Percentiles rank a stretch among this genome's conserved stretches.
Conservation (phyloP, 2,329 filamentous ascomycete genomes). For the Pseudocercospora vitis region DNA sequence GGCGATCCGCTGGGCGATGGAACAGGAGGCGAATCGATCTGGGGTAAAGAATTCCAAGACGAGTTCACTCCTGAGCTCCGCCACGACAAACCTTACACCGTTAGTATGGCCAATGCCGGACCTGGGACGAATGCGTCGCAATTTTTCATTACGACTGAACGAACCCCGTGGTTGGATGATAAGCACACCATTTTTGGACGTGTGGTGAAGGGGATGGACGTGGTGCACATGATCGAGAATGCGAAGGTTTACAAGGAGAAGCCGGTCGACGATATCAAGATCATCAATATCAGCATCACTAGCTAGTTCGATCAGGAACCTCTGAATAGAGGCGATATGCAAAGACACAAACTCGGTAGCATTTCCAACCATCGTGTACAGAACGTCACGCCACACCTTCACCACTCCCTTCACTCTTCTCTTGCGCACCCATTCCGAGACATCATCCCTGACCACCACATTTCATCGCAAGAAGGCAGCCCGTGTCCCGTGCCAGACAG, state of each 20-base stretch:
- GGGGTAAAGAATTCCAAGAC: constrained; percentile 89
- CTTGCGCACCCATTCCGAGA: too few relatives aligned
- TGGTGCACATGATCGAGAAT: constrained; percentile 95
- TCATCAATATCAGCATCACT: constrained; percentile 69
- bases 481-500: too few relatives aligned
- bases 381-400: too few relatives aligned
- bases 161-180: constrained; percentile 91
- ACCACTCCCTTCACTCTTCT: too few relatives aligned
- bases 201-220: constrained; percentile 85
- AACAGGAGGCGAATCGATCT: constrained; percentile 87
- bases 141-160: constrained; percentile 98
- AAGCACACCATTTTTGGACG: constrained; percentile 97
- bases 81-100: constrained; percentile 93
- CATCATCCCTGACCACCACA: too few relatives aligned
- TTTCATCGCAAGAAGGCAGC: too few relatives aligned
- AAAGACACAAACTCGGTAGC: too few relatives aligned
- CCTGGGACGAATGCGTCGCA: constrained; percentile 94
- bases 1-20: constrained; percentile 87
- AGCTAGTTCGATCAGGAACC: neutral
- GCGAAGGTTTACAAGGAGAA: constrained; percentile 84
- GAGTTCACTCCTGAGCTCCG: constrained; percentile 81
- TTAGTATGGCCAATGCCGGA: constrained; percentile 97
- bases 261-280: constrained; percentile 95
- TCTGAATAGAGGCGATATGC: too few relatives aligned
- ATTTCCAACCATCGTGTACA: too few relatives aligned